phyloP scores from a whole-genome alignment of 1,139 yeast genomes.

The Torulaspora globosa region DNA sequence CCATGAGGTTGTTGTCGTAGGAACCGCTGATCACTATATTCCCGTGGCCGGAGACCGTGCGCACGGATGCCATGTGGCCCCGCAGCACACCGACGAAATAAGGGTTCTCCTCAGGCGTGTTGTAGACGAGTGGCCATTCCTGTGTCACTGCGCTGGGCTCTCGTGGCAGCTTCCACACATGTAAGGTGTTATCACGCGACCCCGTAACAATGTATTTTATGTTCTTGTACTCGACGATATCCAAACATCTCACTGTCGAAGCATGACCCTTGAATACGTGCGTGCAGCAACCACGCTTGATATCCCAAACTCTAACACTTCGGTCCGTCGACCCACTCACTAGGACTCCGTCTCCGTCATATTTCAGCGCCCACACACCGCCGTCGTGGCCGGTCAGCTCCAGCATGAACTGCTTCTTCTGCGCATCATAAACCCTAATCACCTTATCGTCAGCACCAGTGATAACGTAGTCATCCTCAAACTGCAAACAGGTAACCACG shows the following conservation, averaged over 20 bases:
- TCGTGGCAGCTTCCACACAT: constrained; percentile 84
- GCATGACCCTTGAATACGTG: constrained; percentile 89
- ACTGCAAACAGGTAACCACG: constrained; percentile 91
- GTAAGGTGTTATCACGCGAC: constrained; percentile 82
- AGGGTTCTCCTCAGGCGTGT: constrained; percentile 55
- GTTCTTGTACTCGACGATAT: constrained; percentile 63
- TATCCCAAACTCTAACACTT: constrained; percentile 88
- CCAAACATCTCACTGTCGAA: constrained; percentile 87
- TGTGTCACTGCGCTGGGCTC: constrained; percentile 40
- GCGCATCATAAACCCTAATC: constrained; percentile 76
- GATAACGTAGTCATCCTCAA: constrained; percentile 84
- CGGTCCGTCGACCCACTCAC: constrained; percentile 92
- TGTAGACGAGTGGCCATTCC: constrained; percentile 38
- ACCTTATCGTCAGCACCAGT: constrained; percentile 89
- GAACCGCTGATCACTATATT: constrained; percentile 85
- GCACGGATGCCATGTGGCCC: constrained; percentile 85
- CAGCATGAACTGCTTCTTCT: constrained; percentile 62
- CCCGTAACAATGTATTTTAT: constrained; percentile 75
- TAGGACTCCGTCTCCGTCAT: constrained; percentile 49
- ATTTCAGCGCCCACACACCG: constrained; percentile 97
- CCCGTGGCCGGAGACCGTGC: constrained; percentile 84
- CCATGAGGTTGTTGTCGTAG: constrained; percentile 84
- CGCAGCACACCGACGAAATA: constrained; percentile 68
- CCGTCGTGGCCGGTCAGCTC: constrained; percentile 89
- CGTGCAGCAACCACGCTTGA: constrained; percentile 46